phyloP scores from a whole-genome alignment of 1,284 basidiomycete genomes.

The Spongispora temasekensis region DNA sequence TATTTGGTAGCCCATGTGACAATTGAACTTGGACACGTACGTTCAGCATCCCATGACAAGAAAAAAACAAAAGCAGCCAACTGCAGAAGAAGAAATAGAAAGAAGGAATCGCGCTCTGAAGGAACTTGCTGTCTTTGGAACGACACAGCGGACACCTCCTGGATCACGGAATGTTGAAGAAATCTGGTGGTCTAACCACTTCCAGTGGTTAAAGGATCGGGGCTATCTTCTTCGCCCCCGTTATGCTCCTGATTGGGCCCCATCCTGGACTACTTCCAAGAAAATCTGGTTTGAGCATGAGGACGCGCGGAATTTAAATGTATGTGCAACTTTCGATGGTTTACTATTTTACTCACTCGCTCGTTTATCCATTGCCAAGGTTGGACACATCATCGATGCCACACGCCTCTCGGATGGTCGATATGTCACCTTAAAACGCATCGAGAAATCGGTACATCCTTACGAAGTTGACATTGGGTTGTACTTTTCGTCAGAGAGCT shows the following conservation, averaged over 20 bases:
- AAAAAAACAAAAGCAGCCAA: neutral
- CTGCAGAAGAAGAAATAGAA: neutral
- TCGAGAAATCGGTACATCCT: slow-evolving; percentile 7
- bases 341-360: neutral
- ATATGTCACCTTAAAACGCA: slow-evolving; percentile 15
- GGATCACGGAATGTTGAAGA: slow-evolving; percentile 2
- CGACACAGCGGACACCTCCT: neutral
- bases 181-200: slow-evolving; percentile 14
- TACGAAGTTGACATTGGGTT: slow-evolving; percentile 12
- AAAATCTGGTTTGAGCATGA: slow-evolving; percentile 3
- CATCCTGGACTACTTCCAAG: slow-evolving; percentile 23
- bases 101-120: neutral
- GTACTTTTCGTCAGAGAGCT: slow-evolving; percentile 7
- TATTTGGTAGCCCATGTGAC: too few species aligned
- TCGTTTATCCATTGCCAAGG: neutral
- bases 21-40: neutral
- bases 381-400: slow-evolving; percentile 10
- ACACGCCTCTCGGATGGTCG: slow-evolving; percentile 10
- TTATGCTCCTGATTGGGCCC: slow-evolving; percentile 16
- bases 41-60: neutral
- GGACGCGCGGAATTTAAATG: slow-evolving; percentile 1
- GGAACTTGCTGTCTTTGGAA: slow-evolving; percentile 6
- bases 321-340: neutral
- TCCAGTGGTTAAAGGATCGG: slow-evolving; percentile 20
- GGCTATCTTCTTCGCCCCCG: slow-evolving; percentile 31